Evolutionary conservation across 768 basidiomycete genomes (phyloP), one percentile per base, ranked within the genome.

Genomic region (Kwoniella dendrophila): DNA sequence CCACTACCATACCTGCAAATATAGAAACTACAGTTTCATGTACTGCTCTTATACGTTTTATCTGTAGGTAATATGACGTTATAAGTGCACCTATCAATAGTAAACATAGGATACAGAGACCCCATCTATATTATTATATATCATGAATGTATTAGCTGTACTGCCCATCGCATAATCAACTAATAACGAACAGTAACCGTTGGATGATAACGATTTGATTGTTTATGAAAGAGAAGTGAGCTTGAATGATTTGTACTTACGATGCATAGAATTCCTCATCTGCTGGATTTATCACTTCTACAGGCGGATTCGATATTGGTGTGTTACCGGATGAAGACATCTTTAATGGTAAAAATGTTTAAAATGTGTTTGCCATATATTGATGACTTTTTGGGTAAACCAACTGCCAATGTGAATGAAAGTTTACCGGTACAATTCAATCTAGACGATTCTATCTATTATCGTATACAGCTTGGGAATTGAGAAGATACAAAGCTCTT

Each of bases 61-160:
- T 91, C 83, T 98, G 94, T 3, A 99, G 86, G 75, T 97, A 98
- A 82, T 99, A 99, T 27, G 91, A 93, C 22, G 92, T 96, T 85
- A 88, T 91, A 60, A 99, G 85, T 7, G 95, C 96, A 66, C 96
- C 83, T 56, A 98, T 89, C 63, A 99, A 88, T 33, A 99, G 87
- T 64, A 91, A 79, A 82, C 81, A 79, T 33, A 81, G 79, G 71
- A 81, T 80, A 58, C 74, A 78, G 12, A 79, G 71, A 38, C 76
- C 78, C 78, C 77, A 78, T 70, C 72, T 75, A 55, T 29, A 11
- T 32, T 32, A 22, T 10, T 49, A 55, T 30, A 57, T 32, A 26
- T 60, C 24, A n/a, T n/a, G 33, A 44, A 24, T 3, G 14, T 32
- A 33, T 50, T 20, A 50, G 49, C 49, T 33, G 30, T 11, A 22